phyloP scores from a whole-genome alignment of 2,329 filamentous ascomycete species.

The Cladosporium halotolerans region DNA sequence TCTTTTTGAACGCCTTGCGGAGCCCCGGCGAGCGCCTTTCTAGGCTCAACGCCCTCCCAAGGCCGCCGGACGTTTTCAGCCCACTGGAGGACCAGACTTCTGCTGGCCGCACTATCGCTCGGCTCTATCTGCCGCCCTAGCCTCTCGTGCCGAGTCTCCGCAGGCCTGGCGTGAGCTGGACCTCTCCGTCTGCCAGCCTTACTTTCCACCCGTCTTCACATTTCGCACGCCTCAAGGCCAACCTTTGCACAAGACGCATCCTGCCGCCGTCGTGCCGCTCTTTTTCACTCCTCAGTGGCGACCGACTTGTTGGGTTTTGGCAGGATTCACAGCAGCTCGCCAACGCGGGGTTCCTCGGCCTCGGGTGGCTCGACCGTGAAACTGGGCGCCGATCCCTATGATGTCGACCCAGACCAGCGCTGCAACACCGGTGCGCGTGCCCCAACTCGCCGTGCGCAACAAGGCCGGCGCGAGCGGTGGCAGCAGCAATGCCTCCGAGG shows the following conservation, averaged over 20 bases:
- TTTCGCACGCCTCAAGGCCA: neutral
- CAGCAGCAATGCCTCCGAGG: slow-evolving; percentile 6
- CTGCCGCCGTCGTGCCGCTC: neutral
- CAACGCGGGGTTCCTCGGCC: slow-evolving; percentile 7
- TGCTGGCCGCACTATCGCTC: slow-evolving; percentile 7
- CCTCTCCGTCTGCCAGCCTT: neutral
- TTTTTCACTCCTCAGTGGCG: neutral
- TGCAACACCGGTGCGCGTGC: slow-evolving; percentile 16
- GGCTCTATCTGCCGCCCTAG: slow-evolving; percentile 5
- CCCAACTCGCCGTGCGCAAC: slow-evolving; percentile 22
- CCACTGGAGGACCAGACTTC: neutral
- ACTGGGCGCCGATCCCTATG: slow-evolving; percentile 8
- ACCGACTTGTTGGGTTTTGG: neutral
- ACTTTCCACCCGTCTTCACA: neutral
- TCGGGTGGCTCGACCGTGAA: neutral
- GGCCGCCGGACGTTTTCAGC: neutral
- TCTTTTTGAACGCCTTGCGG: neutral
- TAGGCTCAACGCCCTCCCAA: slow-evolving; percentile 3
- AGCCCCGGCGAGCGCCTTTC: neutral
- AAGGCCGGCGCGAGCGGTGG: neutral
- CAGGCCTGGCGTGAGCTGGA: neutral
- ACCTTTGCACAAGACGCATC: neutral
- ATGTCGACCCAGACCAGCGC: slow-evolving; percentile 11
- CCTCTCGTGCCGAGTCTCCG: slow-evolving; percentile 7
- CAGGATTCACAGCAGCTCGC: slow-evolving; percentile 9